Evolutionary conservation across 2,329 filamentous ascomycete genomes (phyloP).

Genomic region (Aspergillus pseudoviridinutans): DNA sequence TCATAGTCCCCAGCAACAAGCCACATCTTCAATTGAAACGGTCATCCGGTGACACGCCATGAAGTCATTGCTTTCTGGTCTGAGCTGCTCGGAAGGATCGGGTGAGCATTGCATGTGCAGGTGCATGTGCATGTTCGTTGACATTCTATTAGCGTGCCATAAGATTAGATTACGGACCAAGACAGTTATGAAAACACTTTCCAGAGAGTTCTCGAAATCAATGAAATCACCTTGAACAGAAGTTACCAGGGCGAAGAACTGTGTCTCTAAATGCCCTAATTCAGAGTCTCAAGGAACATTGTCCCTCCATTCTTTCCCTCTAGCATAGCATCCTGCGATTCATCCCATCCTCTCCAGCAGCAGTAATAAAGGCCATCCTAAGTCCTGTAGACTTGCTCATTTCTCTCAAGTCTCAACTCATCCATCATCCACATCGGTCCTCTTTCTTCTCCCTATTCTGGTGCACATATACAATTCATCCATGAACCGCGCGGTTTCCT

Average conservation of each 20-base stretch:
- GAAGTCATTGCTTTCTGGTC: background rate
- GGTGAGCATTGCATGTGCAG: background rate
- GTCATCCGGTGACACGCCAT: background rate
- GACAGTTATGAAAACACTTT: background rate
- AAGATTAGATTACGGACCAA: background rate
- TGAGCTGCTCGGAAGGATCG: background rate
- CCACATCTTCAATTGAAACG: background rate
- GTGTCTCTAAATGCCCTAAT: background rate
- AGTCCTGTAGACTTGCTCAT: background rate
- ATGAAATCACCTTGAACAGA: background rate
- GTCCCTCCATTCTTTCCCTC: slow-evolving; percentile 4
- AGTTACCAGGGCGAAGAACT: background rate
- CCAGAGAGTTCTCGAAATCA: background rate
- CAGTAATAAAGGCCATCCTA: background rate
- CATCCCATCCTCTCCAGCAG: slow-evolving; percentile 4
- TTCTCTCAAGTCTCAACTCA: background rate
- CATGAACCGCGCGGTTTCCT: background rate
- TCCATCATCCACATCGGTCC: background rate
- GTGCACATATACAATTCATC: background rate
- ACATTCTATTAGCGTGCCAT: background rate
- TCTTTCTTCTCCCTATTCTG: background rate
- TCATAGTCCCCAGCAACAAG: background rate
- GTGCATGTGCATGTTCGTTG: background rate
- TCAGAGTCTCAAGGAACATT: background rate
- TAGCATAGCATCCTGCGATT: background rate